Evolutionary conservation across 2,329 filamentous ascomycete genomes (phyloP), one percentile per base, ranked within the genome.

Genomic region (Ceratocystis destructans): DNA sequence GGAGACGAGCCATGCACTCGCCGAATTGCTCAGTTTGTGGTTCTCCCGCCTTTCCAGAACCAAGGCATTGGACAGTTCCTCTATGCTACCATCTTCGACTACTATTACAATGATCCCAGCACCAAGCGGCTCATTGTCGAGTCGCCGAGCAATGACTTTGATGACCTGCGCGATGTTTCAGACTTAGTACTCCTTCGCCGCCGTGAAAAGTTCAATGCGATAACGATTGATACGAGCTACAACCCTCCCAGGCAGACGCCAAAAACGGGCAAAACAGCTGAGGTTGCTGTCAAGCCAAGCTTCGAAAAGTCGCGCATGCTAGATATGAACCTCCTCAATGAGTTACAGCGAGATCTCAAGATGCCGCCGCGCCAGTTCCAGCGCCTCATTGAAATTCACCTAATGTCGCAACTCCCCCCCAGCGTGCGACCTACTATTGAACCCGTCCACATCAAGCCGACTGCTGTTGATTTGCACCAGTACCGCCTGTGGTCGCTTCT

Each of bases 11-110:
- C 89, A 12, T 88, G 87, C 71, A 86, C 93, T 48, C 85, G 90
- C 68, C 83, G 95, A 57, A 89, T 99, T 70, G 96, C 93, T 0
- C 94, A 99, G 74, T 97, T 97, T 75, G 73, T 99, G 68, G 87
- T 99, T 69, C 80, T 99, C 10, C 92, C 92, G 1, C 88, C 90
- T 5, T 96, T 90, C 75, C 92, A 96, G 73, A 82, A 83, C 69
- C 83, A 85, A 69, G 91, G 91, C 17, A 86, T 93, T 62, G 94
- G 93, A 45, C 82, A 85, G 10, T 81, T 84, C 53, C 83, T 99
- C 48, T 99, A 97, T 79, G 84, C 85, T 68, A 81, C 85, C 62
- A 89, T 97, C 70, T 93, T 90, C 72, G 77, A 82, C 6, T 77
- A 85, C 70, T 88, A 89, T 69, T 80, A 88, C 67, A 79, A 83